Percentiles rank a stretch among this genome's conserved stretches.
Conservation (phyloP, 2,329 filamentous ascomycete species). For the Nothopassalora personata region DNA sequence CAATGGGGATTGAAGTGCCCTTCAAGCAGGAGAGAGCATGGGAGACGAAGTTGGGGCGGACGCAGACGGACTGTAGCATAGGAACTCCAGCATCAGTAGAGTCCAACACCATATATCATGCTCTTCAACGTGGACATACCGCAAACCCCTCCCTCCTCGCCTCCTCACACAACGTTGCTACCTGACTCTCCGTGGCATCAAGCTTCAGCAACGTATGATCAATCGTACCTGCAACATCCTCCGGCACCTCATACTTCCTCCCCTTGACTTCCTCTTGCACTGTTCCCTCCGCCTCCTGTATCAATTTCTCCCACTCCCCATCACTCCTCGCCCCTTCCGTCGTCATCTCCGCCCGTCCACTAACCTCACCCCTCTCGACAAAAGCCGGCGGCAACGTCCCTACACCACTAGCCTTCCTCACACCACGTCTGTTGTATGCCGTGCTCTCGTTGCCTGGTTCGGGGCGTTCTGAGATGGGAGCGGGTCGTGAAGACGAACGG, state of each 20-base stretch:
- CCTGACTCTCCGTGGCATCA: constrained; percentile 44
- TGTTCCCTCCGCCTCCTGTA: constrained; percentile 31
- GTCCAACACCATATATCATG: neutral
- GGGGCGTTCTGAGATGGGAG: neutral
- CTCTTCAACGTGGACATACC: constrained; percentile 26
- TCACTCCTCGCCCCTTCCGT: constrained; percentile 42
- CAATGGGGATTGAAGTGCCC: constrained; percentile 46
- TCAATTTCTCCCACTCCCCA: constrained; percentile 40
- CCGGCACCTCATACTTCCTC: constrained; percentile 7
- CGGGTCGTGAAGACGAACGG: neutral
- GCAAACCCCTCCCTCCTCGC: constrained; percentile 45
- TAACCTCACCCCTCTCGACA: constrained; percentile 7
- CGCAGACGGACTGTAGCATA: constrained; percentile 49
- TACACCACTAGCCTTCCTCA: neutral
- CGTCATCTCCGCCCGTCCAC: constrained; percentile 5
- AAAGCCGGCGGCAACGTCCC: constrained; percentile 3
- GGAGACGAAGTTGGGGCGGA: constrained; percentile 50
- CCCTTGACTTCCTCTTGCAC: constrained; percentile 10
- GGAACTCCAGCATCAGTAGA: neutral
- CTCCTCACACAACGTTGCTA: constrained; percentile 53
- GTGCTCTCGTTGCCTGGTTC: neutral
- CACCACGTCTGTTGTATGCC: neutral
- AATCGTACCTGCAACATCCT: constrained; percentile 32
- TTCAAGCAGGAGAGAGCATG: constrained; percentile 47
- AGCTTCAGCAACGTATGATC: constrained; percentile 49